Evolutionary conservation across 805 yeast species (phyloP), one percentile per base, ranked within the genome.

Genomic region (Wickerhamiella domercqiae): DNA sequence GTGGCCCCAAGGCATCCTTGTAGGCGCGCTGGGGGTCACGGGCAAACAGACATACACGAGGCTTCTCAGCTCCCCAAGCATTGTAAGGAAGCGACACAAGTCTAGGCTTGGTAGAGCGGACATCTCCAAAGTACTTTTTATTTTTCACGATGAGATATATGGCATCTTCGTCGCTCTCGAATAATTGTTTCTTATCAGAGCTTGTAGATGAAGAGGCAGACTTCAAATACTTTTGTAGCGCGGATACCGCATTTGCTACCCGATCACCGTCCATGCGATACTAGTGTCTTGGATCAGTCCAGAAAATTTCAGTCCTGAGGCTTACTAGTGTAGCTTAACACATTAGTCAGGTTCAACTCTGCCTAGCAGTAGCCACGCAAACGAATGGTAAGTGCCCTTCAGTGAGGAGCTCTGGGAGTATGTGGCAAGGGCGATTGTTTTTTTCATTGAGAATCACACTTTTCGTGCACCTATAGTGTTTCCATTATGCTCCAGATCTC

Each of bases 141-240:
- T 77, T 69, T 22, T 76, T 72, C 29, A 79, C 62, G 42, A 73
- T 75, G 39, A 84, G 59, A 50, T 65, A 75, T 36, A 82, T 55
- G 29, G 63, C 60, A 32, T 59, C 58, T 28, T 62, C 56, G 34
- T 68, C 68, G 32, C 73, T 82, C 44, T 76, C 75, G 44, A 82
- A 66, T 43, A 71, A 61, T 39, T 61, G 52, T 45, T 67, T 62
- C 31, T 55, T 54, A 16, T 56, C 57, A 30, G 52, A 59, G 14
- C 54, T 56, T n/a, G 20, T 21, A 4, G 56, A 53, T 15, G 55
- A 52, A 20, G 53, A 50, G 34, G 61, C 53, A 34, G 59, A 55
- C 21, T 63, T 54, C 36, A 69, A 55, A 57, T 67, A 83, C 53
- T 78, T 76, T 39, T 63, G 60, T 52, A 90, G 67, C 47, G 83